Conservation (phyloP, 176 grass and related monocot genomes). For the Carex kokanica region DNA sequence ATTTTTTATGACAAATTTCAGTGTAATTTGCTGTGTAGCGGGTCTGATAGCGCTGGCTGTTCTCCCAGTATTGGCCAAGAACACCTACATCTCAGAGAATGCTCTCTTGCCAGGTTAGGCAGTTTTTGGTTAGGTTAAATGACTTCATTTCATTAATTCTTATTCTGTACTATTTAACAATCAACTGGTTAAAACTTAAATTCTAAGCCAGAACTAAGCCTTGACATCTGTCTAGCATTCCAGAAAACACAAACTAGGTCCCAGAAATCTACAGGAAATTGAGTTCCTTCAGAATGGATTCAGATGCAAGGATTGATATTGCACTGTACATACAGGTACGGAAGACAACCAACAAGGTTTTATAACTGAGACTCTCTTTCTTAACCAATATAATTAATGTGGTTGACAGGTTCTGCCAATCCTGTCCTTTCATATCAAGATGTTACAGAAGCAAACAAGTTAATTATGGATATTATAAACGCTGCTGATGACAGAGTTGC, state of each 20-base stretch:
- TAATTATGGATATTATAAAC: constrained; percentile 56
- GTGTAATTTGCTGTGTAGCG: constrained; percentile 50
- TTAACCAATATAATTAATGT: neutral
- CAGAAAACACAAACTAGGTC: neutral
- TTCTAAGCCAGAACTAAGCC: neutral
- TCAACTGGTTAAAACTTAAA: neutral
- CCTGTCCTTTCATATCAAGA: constrained; percentile 74
- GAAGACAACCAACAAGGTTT: neutral
- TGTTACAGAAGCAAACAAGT: constrained; percentile 59
- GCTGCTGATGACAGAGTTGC: constrained; percentile 31
- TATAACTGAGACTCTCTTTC: neutral
- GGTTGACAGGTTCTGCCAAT: constrained; percentile 74
- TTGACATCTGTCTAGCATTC: neutral
- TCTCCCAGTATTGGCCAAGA: constrained; percentile 78
- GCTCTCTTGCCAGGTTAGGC: constrained; percentile 83
- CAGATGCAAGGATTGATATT: constrained; percentile 13
- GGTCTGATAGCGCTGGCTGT: constrained; percentile 57
- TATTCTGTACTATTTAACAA: neutral
- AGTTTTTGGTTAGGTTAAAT: neutral
- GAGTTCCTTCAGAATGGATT: neutral
- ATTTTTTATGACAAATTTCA: constrained; percentile 21
- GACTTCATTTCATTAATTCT: neutral
- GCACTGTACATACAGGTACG: neutral
- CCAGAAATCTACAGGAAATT: neutral
- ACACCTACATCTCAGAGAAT: constrained; percentile 94